A percentile compares a stretch with the other conserved stretches of the same genome.
Conservation (phyloP, 2,329 filamentous ascomycete species). For the Clarireedia hainanense region DNA sequence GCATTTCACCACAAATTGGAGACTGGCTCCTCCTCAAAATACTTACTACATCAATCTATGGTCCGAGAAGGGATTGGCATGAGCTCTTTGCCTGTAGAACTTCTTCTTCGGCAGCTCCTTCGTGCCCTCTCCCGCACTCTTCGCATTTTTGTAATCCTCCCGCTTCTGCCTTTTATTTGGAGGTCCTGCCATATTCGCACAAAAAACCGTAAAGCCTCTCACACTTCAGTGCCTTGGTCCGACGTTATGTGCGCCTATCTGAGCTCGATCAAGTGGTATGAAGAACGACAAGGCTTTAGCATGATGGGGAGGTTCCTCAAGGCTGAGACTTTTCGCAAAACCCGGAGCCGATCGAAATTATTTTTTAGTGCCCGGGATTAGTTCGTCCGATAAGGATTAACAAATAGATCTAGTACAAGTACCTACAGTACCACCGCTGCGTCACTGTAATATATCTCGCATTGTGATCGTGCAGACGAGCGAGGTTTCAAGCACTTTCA, state of each 20-base stretch:
- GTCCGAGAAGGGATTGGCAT: conserved; percentile 97
- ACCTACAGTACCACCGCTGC: no score
- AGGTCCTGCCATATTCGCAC: conserved; percentile 33
- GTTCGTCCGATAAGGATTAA: neutral
- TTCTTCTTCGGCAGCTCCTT: conserved; percentile 73
- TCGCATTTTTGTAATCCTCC: conserved; percentile 53
- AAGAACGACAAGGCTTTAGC: neutral
- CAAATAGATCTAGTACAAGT: no score
- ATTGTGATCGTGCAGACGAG: no score
- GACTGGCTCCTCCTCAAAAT: neutral
- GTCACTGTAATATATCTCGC: no score
- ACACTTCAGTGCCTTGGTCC: neutral
- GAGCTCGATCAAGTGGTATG: neutral
- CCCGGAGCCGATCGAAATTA: neutral
- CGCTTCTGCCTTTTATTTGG: conserved; percentile 57
- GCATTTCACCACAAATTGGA: conserved; percentile 4
- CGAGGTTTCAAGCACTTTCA: no score
- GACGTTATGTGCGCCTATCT: neutral
- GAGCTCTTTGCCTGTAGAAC: conserved; percentile 91
- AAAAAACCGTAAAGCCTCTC: neutral
- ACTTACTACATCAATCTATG: conserved; percentile 81
- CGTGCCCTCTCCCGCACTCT: conserved; percentile 38
- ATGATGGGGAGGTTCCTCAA: conserved; percentile 7
- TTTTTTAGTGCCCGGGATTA: neutral
- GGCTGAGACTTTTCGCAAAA: conserved; percentile 7